These are phyloP conservation scores for Suillus brevipes DNA, from an alignment of 768 basidiomycete genomes.

Conservation along the genomic window DNA sequence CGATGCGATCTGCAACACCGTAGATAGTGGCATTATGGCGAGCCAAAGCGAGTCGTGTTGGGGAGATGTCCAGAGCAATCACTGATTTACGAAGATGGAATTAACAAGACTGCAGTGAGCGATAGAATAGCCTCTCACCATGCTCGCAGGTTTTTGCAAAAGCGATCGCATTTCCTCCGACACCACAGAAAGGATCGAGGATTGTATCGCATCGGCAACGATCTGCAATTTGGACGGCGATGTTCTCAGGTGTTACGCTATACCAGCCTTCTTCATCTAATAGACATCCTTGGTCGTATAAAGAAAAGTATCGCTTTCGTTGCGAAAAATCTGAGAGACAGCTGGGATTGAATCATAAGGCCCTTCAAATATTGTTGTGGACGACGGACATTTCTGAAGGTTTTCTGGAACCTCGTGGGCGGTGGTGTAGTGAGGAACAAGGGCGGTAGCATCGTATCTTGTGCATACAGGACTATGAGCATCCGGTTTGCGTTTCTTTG, in stretches of 20 bases:
- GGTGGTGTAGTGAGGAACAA: slow-evolving; percentile 71
- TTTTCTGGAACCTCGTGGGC: slow-evolving; percentile 70
- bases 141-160: slow-evolving; percentile 95
- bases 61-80: slow-evolving; percentile 88
- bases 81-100: slow-evolving; percentile 48
- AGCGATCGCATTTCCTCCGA: slow-evolving; percentile 96
- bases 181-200: slow-evolving; percentile 95
- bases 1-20: slow-evolving; percentile 92
- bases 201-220: slow-evolving; percentile 83
- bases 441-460: slow-evolving; percentile 66
- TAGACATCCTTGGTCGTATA: slow-evolving; percentile 79
- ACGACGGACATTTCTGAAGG: slow-evolving; percentile 76
- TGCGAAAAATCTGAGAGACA: slow-evolving; percentile 77
- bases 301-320: slow-evolving; percentile 76
- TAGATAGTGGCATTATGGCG: slow-evolving; percentile 92
- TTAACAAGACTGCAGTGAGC: slow-evolving; percentile 2
- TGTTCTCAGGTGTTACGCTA: slow-evolving; percentile 89
- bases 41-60: slow-evolving; percentile 83
- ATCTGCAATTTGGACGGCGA: slow-evolving; percentile 93
- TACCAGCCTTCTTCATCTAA: slow-evolving; percentile 98
- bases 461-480: slow-evolving; percentile 32
- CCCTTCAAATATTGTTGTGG: not conserved
- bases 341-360: not conserved
- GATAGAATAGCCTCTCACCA: slow-evolving; percentile 50
- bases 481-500: slow-evolving; percentile 26